These are phyloP conservation scores for Suhomyces kunorum DNA, from an alignment of 1,139 yeast species.

Conservation along the genomic window DNA sequence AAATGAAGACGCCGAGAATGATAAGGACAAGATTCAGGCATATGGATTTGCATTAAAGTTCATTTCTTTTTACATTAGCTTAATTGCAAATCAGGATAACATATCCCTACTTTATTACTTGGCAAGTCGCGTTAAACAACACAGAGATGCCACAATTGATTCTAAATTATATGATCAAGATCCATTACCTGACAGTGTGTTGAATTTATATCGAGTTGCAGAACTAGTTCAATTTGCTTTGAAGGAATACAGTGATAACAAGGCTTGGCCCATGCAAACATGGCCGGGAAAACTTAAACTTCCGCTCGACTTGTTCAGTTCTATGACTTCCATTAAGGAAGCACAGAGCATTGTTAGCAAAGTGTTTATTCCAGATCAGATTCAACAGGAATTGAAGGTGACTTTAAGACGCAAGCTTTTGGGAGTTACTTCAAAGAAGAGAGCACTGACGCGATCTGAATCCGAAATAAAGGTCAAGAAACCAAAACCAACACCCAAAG, in stretches of 20 bases:
- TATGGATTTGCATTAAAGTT: conserved; percentile 58
- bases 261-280: conserved; percentile 70
- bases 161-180: conserved; percentile 35
- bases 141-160: conserved; percentile 57
- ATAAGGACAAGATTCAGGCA: conserved; percentile 35
- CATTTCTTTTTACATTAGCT: conserved; percentile 58
- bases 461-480: conserved; percentile 10
- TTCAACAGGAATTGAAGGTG: conserved; percentile 32
- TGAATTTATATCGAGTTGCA: conserved; percentile 62
- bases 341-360: conserved; percentile 48
- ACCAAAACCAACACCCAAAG: background rate
- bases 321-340: conserved; percentile 50
- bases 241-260: conserved; percentile 56
- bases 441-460: conserved; percentile 3
- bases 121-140: conserved; percentile 79
- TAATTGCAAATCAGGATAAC: conserved; percentile 66
- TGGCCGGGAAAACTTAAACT: conserved; percentile 80
- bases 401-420: conserved; percentile 29
- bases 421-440: conserved; percentile 18
- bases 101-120: conserved; percentile 73
- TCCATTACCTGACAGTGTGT: conserved; percentile 27
- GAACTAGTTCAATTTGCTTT: conserved; percentile 73
- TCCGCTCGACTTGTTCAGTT: conserved; percentile 63
- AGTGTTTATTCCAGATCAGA: conserved; percentile 50
- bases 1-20: conserved; percentile 13